Base-by-base conservation (phyloP, 2,329 filamentous ascomycete genomes). In the Aspergillus sp. region DNA sequence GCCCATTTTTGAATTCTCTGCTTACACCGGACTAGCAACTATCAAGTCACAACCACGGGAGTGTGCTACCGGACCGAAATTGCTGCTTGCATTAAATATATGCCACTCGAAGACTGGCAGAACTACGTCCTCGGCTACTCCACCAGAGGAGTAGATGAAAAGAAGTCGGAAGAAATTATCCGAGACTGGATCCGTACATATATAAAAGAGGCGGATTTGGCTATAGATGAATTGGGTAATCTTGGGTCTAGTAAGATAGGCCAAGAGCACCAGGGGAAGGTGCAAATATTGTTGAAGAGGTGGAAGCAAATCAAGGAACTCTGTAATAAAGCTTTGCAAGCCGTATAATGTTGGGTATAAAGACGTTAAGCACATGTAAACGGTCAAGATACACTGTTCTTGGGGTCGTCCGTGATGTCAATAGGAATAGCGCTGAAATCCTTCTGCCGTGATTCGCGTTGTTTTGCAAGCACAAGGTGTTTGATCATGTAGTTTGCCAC, bases 401-500 rank as follows among this genome's bases (percentile, higher is more conserved):
- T 37, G 17, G 41, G 14, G n/a, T 52, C 59, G 12, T 25, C 27
- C 15, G 52, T 15, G 52, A 64, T 44, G 40, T 64, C 65, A 37
- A 77, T 61, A 3, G 76, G 76, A 40, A 77, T 68, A 4, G 71
- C 68, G 9, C 62, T 64, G 19, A 62, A 60, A 54, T 73, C 68
- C 55, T 62, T 62, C 51, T 69, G 64, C 40, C 66, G 64, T 21
- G 78, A 69, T 66, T 85, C 75, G 40, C 73, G 70, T 45, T 82
- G 76, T 77, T 90, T 93, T 23, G 86, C 90, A 68, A 89, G 86
- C 49, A 97, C 87, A 76, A 92, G 76, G 53, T 87, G 80, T 72
- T 89, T 78, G 43, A 96, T 78, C 79, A 90, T 83, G 66, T 87
- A 87, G 70, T 96, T 95, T 60, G 88, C 79, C 11, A 86, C 84